Percentiles rank a stretch among this genome's conserved stretches.
Conservation (phyloP, 2,329 filamentous ascomycete genomes). For the Alternaria atra region DNA sequence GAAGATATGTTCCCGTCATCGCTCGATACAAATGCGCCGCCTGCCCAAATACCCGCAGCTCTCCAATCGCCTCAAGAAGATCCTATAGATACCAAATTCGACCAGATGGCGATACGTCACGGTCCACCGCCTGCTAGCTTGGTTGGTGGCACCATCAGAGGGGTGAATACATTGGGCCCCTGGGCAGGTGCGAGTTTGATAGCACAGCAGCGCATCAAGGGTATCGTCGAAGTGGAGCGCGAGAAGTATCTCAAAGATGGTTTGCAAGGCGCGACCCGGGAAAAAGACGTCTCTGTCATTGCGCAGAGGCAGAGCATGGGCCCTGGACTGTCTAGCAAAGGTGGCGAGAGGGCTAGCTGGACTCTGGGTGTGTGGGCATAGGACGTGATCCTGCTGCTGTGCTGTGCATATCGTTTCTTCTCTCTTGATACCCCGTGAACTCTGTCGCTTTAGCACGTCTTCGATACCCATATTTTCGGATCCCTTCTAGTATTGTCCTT, state of each 20-base stretch:
- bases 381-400: no score
- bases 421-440: no score
- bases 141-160: conserved; percentile 69
- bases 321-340: conserved; percentile 52
- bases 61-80: conserved; percentile 62
- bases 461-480: no score
- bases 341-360: conserved; percentile 50
- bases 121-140: conserved; percentile 45
- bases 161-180: conserved; percentile 73
- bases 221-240: conserved; percentile 74
- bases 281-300: conserved; percentile 66
- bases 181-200: conserved; percentile 79
- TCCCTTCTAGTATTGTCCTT: no score
- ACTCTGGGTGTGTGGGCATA: conserved; percentile 52
- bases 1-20: conserved; percentile 35
- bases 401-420: no score
- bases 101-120: conserved; percentile 58
- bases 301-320: conserved; percentile 72
- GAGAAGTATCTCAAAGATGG: conserved; percentile 77
- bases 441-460: no score
- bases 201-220: conserved; percentile 72
- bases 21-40: conserved; percentile 18
- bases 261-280: conserved; percentile 66
- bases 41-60: conserved; percentile 45
- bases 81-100: conserved; percentile 66